Percentiles rank a stretch among this genome's conserved stretches.
Evolutionary conservation across 176 grass and related monocot genomes (phyloP).

Genomic region (Avena sativa): DNA sequence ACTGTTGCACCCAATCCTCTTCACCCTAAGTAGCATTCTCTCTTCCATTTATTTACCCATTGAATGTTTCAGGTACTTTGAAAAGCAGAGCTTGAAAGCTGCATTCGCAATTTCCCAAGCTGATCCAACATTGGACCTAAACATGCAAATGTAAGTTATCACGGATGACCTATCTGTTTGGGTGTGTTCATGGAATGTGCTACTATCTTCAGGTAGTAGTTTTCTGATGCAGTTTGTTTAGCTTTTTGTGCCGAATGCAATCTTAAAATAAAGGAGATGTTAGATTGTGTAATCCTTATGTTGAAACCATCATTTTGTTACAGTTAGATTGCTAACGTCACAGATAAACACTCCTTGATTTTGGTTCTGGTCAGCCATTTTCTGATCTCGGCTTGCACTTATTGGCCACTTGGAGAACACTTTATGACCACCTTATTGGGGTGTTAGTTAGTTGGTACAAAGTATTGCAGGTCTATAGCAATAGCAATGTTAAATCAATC

Average conservation of each 20-base stretch:
- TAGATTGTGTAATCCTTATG: not conserved
- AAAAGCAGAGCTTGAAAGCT: conserved; percentile 89
- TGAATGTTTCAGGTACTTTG: conserved; percentile 71
- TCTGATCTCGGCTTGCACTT: not conserved
- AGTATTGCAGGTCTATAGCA: not conserved
- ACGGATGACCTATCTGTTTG: not conserved
- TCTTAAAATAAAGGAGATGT: not conserved
- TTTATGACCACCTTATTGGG: not conserved
- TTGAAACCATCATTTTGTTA: conserved; percentile 26
- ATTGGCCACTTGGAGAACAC: not conserved
- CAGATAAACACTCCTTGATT: conserved; percentile 9
- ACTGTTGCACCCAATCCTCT: conserved; percentile 13
- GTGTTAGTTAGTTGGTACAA: not conserved
- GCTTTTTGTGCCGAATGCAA: conserved; percentile 32
- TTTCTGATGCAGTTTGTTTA: conserved; percentile 21
- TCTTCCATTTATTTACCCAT: not conserved
- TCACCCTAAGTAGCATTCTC: not conserved
- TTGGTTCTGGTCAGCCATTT: not conserved
- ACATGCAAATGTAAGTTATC: conserved; percentile 91
- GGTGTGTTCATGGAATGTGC: not conserved
- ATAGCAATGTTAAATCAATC: conserved; percentile 21
- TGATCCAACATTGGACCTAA: conserved; percentile 93
- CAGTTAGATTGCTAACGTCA: not conserved
- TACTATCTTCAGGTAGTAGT: conserved; percentile 14
- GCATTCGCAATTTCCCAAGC: conserved; percentile 66